Conservation (phyloP, 768 basidiomycete species). For the Amanita molliuscula region DNA sequence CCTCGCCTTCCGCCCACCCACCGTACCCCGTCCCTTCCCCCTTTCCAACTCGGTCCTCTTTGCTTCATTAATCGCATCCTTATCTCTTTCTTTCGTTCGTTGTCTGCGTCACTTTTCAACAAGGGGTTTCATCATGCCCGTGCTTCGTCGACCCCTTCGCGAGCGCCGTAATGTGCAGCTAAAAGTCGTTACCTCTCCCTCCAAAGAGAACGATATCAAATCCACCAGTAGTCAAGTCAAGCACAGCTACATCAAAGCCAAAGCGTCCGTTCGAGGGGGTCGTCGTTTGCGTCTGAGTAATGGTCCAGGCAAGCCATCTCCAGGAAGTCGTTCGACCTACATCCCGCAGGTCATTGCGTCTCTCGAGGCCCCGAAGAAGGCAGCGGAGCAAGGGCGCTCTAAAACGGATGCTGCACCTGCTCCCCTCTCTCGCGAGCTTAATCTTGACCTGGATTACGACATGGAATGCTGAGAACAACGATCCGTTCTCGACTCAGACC, state of each 20-base stretch:
- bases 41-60: neutral
- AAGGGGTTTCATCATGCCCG: constrained; percentile 11
- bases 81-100: neutral
- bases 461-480: constrained; percentile 3
- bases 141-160: constrained; percentile 14
- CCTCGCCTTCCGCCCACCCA: neutral
- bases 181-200: constrained; percentile 12
- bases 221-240: constrained; percentile 4
- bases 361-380: neutral
- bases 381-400: neutral
- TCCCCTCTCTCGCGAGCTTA: constrained; percentile 1
- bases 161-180: constrained; percentile 16
- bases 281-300: constrained; percentile 3
- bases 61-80: neutral
- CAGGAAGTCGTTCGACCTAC: neutral
- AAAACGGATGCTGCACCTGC: neutral
- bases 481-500: constrained; percentile 1
- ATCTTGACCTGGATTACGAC: constrained; percentile 3
- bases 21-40: neutral
- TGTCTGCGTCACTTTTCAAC: neutral
- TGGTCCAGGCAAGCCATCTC: neutral
- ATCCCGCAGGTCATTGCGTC: neutral
- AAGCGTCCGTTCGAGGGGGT: constrained; percentile 4
- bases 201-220: constrained; percentile 3
- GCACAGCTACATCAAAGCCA: constrained; percentile 2